Evolutionary conservation across 2,329 filamentous ascomycete species (phyloP).

Genomic region (Ophiostoma ips): DNA sequence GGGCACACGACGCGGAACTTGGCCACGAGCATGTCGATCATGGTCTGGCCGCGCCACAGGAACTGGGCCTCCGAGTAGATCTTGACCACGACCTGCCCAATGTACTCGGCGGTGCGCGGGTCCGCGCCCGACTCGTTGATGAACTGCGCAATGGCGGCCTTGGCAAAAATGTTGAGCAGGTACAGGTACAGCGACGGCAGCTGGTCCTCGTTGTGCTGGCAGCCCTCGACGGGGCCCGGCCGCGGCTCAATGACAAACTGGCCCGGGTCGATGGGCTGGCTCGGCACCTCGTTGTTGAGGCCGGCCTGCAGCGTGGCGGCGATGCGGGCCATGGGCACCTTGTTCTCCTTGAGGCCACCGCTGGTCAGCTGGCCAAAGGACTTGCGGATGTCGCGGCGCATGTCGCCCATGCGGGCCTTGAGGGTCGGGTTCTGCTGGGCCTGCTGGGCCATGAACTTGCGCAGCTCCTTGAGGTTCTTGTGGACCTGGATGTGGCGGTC

Average conservation of each 20-base stretch:
- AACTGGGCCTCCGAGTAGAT: constrained; percentile 54
- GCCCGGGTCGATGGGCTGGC: constrained; percentile 35
- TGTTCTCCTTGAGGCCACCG: constrained; percentile 26
- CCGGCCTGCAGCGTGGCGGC: constrained; percentile 36
- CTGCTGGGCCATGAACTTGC: constrained; percentile 32
- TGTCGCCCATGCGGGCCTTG: constrained; percentile 54
- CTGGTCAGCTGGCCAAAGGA: constrained; percentile 60
- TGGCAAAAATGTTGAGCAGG: constrained; percentile 56
- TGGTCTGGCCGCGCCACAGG: constrained; percentile 46
- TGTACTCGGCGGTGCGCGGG: constrained; percentile 50
- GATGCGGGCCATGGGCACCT: constrained; percentile 37
- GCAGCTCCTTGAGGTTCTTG: constrained; percentile 48
- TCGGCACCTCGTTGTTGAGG: constrained; percentile 32
- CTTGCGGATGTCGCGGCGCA: constrained; percentile 57
- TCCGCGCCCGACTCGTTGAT: constrained; percentile 46
- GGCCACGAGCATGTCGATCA: constrained; percentile 66
- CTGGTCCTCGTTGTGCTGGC: constrained; percentile 28
- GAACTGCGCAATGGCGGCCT: constrained; percentile 52
- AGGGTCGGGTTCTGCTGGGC: constrained; percentile 41
- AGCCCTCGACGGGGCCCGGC: constrained; percentile 25
- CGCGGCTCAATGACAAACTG: constrained; percentile 31
- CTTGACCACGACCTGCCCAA: constrained; percentile 55
- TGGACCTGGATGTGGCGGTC: constrained; percentile 47
- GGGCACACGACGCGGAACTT: constrained; percentile 75
- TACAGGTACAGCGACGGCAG: constrained; percentile 54